Evolutionary conservation across 345 rosid genomes (phyloP).

Genomic region (Raphanus sativus): DNA sequence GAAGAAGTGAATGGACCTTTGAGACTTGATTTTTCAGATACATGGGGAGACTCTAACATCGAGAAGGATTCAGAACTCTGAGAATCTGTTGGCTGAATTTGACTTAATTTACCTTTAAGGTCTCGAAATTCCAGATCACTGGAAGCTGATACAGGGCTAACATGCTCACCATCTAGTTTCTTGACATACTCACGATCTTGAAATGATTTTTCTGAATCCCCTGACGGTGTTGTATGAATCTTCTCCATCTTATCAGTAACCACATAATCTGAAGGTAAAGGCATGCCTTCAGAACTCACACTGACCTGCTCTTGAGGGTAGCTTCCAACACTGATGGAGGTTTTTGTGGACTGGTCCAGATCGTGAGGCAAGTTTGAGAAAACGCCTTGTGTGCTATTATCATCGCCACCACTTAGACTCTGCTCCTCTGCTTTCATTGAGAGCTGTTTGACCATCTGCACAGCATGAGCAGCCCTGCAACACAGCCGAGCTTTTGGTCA

Average conservation of each 20-base stretch:
- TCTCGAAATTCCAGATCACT: slow-evolving; percentile 48
- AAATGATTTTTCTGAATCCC: slow-evolving; percentile 50
- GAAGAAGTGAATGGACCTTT: slow-evolving; percentile 54
- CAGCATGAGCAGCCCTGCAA: slow-evolving; percentile 85
- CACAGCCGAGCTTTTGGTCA: slow-evolving; percentile 19
- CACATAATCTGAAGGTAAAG: slow-evolving; percentile 43
- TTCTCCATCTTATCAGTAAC: slow-evolving; percentile 51
- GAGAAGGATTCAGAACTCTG: slow-evolving; percentile 64
- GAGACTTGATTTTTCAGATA: slow-evolving; percentile 75
- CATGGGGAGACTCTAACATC: slow-evolving; percentile 63
- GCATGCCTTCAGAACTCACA: slow-evolving; percentile 76
- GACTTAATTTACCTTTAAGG: slow-evolving; percentile 41
- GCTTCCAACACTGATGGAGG: slow-evolving; percentile 88
- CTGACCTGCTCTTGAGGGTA: slow-evolving; percentile 82
- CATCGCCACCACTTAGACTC: slow-evolving; percentile 61
- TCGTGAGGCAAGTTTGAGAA: slow-evolving; percentile 82
- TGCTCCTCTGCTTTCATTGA: slow-evolving; percentile 74
- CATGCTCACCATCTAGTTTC: slow-evolving; percentile 46
- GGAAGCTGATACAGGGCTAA: slow-evolving; percentile 54
- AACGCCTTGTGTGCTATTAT: slow-evolving; percentile 69
- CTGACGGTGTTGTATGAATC: slow-evolving; percentile 40
- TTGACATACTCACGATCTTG: slow-evolving; percentile 49
- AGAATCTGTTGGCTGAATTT: slow-evolving; percentile 54
- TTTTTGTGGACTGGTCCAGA: slow-evolving; percentile 69
- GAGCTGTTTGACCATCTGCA: slow-evolving; percentile 78